Percentiles rank a stretch among this genome's conserved stretches.
Evolutionary conservation across 305 asterid species (phyloP).

Genomic region (Fraxinus sp.): DNA sequence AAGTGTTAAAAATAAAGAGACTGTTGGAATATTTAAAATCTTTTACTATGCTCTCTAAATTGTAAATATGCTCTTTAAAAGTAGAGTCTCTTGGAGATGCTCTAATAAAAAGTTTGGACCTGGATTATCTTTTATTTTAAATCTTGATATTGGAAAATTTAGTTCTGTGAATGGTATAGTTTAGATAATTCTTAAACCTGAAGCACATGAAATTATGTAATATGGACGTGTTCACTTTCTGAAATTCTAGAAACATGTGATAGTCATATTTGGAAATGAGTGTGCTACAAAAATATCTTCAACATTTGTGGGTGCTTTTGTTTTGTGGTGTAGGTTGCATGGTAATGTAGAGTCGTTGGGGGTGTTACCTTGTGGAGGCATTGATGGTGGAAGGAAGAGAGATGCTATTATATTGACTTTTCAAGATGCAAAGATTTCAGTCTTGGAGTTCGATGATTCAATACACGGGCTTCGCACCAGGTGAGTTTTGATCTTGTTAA

Average conservation of each 20-base stretch:
- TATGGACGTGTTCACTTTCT: not conserved
- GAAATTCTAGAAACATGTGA: not conserved
- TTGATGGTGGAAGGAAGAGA: constrained; percentile 72
- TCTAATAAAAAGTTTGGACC: not conserved
- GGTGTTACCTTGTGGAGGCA: constrained; percentile 64
- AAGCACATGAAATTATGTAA: not conserved
- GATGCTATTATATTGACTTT: constrained; percentile 82
- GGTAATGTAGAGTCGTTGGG: constrained; percentile 92
- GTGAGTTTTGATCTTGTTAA: constrained; percentile 38
- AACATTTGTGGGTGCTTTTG: constrained; percentile 14
- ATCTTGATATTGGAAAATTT: not conserved
- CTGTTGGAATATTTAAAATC: not conserved
- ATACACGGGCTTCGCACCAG: constrained; percentile 83
- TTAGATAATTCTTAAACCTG: not conserved
- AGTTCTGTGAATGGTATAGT: not conserved
- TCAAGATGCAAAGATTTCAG: constrained; percentile 83
- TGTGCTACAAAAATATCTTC: not conserved
- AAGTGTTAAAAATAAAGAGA: not conserved
- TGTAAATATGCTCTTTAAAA: not conserved
- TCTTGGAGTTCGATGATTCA: constrained; percentile 92
- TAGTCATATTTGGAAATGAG: not conserved
- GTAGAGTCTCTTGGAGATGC: not conserved
- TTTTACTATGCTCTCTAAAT: not conserved
- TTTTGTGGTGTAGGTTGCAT: constrained; percentile 64
- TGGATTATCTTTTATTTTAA: not conserved